Evolutionary conservation across 2,329 filamentous ascomycete genomes (phyloP).

Genomic region (Penicillium thymicola): DNA sequence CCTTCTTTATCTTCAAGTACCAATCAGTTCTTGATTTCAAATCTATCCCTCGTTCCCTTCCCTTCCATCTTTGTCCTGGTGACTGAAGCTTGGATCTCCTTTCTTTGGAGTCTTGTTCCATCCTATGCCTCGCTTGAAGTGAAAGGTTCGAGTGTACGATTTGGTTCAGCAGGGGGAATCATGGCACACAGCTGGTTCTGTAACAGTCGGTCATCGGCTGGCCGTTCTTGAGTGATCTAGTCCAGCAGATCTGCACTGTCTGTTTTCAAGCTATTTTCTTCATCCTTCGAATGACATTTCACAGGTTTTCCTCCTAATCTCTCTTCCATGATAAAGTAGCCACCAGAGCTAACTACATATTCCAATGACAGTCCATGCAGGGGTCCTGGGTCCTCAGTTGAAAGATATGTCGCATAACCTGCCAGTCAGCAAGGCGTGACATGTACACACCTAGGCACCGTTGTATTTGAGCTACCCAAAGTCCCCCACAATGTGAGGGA

Average conservation of each 20-base stretch:
- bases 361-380: background rate
- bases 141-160: background rate
- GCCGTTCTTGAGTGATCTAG: background rate
- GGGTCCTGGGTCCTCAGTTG: too few relatives aligned
- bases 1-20: constrained; percentile 4
- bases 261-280: background rate
- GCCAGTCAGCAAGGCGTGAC: too few relatives aligned
- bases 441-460: background rate
- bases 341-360: background rate
- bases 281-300: background rate
- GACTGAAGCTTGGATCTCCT: background rate
- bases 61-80: background rate
- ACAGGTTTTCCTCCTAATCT: too few relatives aligned
- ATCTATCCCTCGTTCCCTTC: constrained; percentile 7
- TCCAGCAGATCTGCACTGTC: background rate
- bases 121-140: background rate
- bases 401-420: background rate
- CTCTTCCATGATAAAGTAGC: background rate
- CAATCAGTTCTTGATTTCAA: constrained; percentile 6
- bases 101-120: background rate
- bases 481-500: background rate
- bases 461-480: background rate
- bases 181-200: constrained; percentile 1
- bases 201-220: background rate
- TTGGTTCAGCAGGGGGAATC: background rate